Evolutionary conservation across 352 stramenopile genomes (phyloP).

Genomic region (Globisporangium paddicum): DNA sequence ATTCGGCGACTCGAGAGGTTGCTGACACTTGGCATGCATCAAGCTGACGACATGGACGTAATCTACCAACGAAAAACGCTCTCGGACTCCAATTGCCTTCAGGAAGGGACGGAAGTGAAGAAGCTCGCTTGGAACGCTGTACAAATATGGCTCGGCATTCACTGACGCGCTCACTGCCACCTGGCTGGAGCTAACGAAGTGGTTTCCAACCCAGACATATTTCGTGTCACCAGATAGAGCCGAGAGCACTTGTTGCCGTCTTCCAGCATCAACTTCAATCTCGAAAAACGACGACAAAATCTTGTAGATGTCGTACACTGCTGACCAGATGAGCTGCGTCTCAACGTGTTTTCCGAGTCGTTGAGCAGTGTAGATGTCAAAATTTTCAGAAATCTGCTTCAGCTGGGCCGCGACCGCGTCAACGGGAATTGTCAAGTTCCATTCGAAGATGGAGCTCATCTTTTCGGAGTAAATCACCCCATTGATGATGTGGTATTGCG

Average conservation of each 20-base stretch:
- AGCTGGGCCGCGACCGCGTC: conserved; percentile 46
- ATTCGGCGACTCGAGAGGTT: conserved; percentile 10
- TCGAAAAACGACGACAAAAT: conserved; percentile 57
- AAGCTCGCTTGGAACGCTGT: conserved; percentile 52
- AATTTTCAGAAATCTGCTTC: conserved; percentile 39
- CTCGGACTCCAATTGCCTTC: conserved; percentile 53
- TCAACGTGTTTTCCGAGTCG: conserved; percentile 12
- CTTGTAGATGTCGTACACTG: conserved; percentile 59
- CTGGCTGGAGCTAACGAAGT: conserved; percentile 45
- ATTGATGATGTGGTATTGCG: conserved; percentile 58
- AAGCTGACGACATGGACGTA: conserved; percentile 52
- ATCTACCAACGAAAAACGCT: conserved; percentile 47
- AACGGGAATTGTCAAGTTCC: conserved; percentile 31
- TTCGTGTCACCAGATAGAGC: conserved; percentile 36
- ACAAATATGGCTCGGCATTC: conserved; percentile 66
- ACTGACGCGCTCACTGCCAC: conserved; percentile 44
- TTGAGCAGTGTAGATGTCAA: conserved; percentile 12
- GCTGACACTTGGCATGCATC: conserved; percentile 43
- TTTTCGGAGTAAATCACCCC: conserved; percentile 32
- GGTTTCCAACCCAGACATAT: conserved; percentile 59
- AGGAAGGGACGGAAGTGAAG: conserved; percentile 62
- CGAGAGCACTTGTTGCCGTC: conserved; percentile 23
- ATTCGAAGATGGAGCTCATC: conserved; percentile 39
- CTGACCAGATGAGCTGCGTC: conserved; percentile 39
- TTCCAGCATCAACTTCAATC: conserved; percentile 19